Evolutionary conservation across 805 yeast species (phyloP).

Genomic region (Limtongia smithiae): DNA sequence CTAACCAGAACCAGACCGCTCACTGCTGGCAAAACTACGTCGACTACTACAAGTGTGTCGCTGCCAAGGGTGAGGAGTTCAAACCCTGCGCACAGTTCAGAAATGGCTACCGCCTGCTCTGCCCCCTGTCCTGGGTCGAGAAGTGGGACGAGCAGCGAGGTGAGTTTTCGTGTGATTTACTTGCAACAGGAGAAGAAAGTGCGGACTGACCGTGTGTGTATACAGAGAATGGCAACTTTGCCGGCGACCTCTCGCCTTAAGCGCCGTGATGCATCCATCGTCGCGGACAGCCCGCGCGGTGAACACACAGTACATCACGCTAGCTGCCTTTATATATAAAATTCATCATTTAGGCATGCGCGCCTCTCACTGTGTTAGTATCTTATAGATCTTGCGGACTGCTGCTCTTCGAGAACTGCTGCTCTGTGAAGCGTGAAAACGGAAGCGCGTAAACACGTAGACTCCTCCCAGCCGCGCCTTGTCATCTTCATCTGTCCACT

Average conservation of each 20-base stretch:
- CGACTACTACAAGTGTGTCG: constrained; percentile 96
- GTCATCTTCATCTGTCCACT: too few relatives aligned
- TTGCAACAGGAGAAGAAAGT: background rate
- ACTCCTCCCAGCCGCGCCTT: too few relatives aligned
- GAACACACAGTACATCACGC: too few relatives aligned
- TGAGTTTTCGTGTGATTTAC: constrained; percentile 1
- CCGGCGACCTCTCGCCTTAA: constrained; percentile 38
- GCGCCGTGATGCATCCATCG: constrained; percentile 60
- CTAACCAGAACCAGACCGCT: constrained; percentile 94
- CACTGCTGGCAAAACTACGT: constrained; percentile 98
- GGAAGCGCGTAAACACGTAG: too few relatives aligned
- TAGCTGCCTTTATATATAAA: too few relatives aligned
- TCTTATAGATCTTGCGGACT: too few relatives aligned
- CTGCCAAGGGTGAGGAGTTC: constrained; percentile 95
- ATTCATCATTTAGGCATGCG: too few relatives aligned
- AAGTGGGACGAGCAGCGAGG: constrained; percentile 46
- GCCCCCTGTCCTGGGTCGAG: constrained; percentile 41
- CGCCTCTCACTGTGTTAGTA: too few relatives aligned
- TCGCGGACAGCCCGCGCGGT: too few relatives aligned
- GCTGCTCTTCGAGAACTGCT: too few relatives aligned
- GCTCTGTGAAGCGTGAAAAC: too few relatives aligned
- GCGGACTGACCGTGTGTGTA: background rate
- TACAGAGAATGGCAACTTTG: constrained; percentile 31
- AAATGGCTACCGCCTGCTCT: constrained; percentile 59
- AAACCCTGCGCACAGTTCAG: constrained; percentile 95